Evolutionary conservation across 805 yeast species (phyloP), one percentile per base, ranked within the genome.

Genomic region (Tetrapisispora arboricola): DNA sequence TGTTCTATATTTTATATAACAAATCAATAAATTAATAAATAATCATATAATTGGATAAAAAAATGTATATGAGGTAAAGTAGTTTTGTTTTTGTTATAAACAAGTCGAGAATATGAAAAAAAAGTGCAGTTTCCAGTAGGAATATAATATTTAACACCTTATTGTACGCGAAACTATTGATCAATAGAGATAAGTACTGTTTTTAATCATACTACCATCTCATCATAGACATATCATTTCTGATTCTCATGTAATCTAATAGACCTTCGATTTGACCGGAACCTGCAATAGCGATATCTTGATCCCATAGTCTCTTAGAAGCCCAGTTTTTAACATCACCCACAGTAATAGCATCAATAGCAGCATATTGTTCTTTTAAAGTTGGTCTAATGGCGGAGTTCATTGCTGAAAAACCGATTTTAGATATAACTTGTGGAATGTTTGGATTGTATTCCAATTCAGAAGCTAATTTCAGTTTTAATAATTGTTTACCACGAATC

Each of bases 141-240:
- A 24, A 29, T 20, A 36, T 21, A 36, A 29, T 17, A 28, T 21
- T 21, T 24, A 24, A 28, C 30, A 24, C 22, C 29, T 36, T 17
- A 19, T 15, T 21, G 27, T 25, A 25, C 27, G 10, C 27, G 13
- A n/a, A 25, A 25, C 13, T n/a, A n/a, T n/a, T n/a, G n/a, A n/a
- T n/a, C n/a, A n/a, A n/a, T n/a, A n/a, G n/a, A n/a, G n/a, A n/a
- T n/a, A n/a, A n/a, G n/a, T 24, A 20, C n/a, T 34, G 9, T 24
- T 34, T 6, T 7, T 4, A 13, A 12, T 35, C 18, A 8, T n/a
- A 46, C 64, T 63, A 76, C 81, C 81, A 76, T 81, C 94, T 83
- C 79, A 82, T 71, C 84, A 81, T 75, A 57, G 92, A 76, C 87
- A 84, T 84, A 58, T 81, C 88, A 67, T 79, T 80, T 80, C 94